Base-by-base conservation (phyloP, 2,329 filamentous ascomycete species). In the Penicillium crustosum region DNA sequence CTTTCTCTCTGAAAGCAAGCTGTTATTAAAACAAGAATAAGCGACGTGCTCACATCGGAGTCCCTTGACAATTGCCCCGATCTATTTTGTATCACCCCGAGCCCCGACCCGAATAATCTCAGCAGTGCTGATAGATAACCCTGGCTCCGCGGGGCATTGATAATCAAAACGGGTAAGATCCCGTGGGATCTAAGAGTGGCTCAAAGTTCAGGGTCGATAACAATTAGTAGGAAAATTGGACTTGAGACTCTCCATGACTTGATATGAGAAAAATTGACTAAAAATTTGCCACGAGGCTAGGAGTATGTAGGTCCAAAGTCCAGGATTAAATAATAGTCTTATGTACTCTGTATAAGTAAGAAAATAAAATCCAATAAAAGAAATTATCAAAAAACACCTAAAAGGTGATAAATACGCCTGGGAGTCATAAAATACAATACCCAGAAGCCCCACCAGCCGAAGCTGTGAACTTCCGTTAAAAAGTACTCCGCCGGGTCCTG, bases 401-500 rank as follows among this genome's bases (percentile, higher is more conserved):
- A 17, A 27, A 43, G 33, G 21, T 52, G 12, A 56, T 43, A 59
- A 62, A 60, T 62, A 55, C 29, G 29, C 49, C 43, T 39, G 55
- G 49, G 55, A 62, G 60, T 62, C 60, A 61, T 59, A 59, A 56
- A 62, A 50, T 53, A 60, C 50, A 57, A 57, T 59, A 57, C 55
- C 47, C 29, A 53, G 36, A 55, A 50, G 64, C 64, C 65, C 65
- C 64, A 67, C 65, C 58, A 57, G 31, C 35, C 50, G 41, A 60
- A 67, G 65, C 64, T 64, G 61, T 60, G 57, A 58, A 57, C 55
- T 53, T 47, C 61, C 59, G 61, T 71, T 68, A 69, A 71, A 72
- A 71, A 65, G 63, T 70, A 66, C 66, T 70, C 69, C 70, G 68
- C 69, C 67, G 67, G 69, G 64, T 65, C 62, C 54, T 65, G 61